phyloP scores from a whole-genome alignment of 805 yeast genomes.

The Cyberlindnera maritima region DNA sequence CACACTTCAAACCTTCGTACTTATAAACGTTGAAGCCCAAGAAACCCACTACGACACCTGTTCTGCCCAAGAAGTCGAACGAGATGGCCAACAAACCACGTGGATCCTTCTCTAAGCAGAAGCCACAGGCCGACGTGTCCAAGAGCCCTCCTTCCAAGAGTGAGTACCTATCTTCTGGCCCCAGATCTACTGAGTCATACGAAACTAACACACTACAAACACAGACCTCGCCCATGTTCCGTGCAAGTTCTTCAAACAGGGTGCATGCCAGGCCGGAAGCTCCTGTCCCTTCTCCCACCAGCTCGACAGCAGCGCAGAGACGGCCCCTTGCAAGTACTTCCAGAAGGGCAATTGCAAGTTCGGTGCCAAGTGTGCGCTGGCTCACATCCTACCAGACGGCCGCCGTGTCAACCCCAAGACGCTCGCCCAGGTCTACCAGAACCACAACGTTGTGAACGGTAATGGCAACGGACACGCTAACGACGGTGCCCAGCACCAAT shows the following conservation, averaged over 20 bases:
- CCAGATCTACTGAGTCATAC: background rate
- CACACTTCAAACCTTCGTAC: background rate
- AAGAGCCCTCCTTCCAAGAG: conserved; percentile 29
- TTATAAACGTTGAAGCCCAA: conserved; percentile 2
- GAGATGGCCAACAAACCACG: conserved; percentile 6
- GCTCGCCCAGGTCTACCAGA: conserved; percentile 32
- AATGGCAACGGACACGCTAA: conserved; percentile 4
- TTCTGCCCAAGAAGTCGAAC: background rate
- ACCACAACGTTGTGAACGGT: conserved; percentile 15
- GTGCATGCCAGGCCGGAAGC: conserved; percentile 91
- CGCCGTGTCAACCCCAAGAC: conserved; percentile 63
- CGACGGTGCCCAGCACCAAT: too few species aligned
- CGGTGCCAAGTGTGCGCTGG: conserved; percentile 91
- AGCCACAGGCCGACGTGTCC: conserved; percentile 20
- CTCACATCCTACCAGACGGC: conserved; percentile 88
- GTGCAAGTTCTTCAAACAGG: conserved; percentile 89
- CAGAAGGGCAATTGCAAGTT: conserved; percentile 97
- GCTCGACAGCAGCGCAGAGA: conserved; percentile 43
- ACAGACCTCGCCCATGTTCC: conserved; percentile 88
- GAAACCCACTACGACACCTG: background rate
- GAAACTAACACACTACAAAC: conserved; percentile 16
- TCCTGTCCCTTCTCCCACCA: conserved; percentile 91
- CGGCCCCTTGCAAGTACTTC: conserved; percentile 84
- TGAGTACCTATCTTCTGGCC: conserved; percentile 11
- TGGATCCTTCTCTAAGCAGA: conserved; percentile 13